These are phyloP conservation scores for Fusarium nematophilum DNA, from an alignment of 2,329 filamentous ascomycete genomes.

Conservation along the genomic window DNA sequence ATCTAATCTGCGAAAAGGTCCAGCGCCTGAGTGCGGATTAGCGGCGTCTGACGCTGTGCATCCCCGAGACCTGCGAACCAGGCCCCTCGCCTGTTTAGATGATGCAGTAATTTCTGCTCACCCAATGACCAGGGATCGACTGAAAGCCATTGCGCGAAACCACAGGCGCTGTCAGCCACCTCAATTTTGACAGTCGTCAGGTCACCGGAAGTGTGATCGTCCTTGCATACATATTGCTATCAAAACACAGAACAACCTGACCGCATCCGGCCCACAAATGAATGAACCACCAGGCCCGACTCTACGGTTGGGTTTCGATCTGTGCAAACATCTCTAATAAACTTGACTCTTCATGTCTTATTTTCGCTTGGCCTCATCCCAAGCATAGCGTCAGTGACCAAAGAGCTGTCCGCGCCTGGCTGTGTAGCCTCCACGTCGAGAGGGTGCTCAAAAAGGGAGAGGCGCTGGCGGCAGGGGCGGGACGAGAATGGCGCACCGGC, in stretches of 20 bases:
- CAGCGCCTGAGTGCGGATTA: no score
- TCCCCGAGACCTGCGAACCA: no score
- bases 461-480: slow-evolving; percentile 22
- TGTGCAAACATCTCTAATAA: slow-evolving; percentile 15
- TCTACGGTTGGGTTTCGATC: slow-evolving; percentile 19
- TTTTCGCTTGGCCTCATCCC: slow-evolving; percentile 3
- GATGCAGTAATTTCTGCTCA: slow-evolving; percentile 3
- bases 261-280: slow-evolving; percentile 5
- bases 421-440: slow-evolving; percentile 15
- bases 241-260: neutral
- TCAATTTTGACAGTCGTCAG: slow-evolving; percentile 2
- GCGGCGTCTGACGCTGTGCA: no score
- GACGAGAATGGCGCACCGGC: slow-evolving; percentile 9
- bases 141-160: neutral
- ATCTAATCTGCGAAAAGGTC: no score
- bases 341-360: slow-evolving; percentile 11
- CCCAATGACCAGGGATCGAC: slow-evolving; percentile 1
- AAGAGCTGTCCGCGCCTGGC: slow-evolving; percentile 16
- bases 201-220: neutral
- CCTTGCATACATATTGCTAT: neutral
- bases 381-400: slow-evolving; percentile 21
- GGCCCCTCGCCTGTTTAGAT: neutral
- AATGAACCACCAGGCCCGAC: slow-evolving; percentile 22
- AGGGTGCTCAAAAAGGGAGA: slow-evolving; percentile 31
- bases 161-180: slow-evolving; percentile 12